These are phyloP conservation scores for Metschnikowia vanudenii DNA, from an alignment of 805 yeast species.

Conservation along the genomic window DNA sequence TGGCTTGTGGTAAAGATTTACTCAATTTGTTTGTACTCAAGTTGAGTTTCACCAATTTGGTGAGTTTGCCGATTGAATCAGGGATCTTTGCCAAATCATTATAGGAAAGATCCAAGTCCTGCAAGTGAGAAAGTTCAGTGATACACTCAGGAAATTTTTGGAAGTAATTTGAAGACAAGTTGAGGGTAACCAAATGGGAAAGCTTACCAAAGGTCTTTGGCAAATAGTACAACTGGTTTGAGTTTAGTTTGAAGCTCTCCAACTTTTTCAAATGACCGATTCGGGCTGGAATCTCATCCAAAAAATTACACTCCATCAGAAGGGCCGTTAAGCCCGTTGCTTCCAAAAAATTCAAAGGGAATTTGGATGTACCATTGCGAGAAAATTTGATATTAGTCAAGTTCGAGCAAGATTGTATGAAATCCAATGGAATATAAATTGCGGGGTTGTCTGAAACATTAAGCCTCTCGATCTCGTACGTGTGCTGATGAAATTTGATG, in stretches of 20 bases:
- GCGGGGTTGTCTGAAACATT: constrained; percentile 88
- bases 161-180: constrained; percentile 77
- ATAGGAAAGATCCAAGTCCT: constrained; percentile 76
- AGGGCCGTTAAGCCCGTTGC: constrained; percentile 65
- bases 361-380: constrained; percentile 66
- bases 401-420: constrained; percentile 78
- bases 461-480: constrained; percentile 74
- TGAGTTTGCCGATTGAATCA: constrained; percentile 54
- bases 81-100: constrained; percentile 69
- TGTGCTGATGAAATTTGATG: constrained; percentile 72
- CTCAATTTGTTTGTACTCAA: constrained; percentile 69
- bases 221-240: constrained; percentile 65
- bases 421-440: constrained; percentile 77
- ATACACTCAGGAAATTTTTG: constrained; percentile 63
- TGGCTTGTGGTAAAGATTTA: constrained; percentile 50
- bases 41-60: constrained; percentile 63
- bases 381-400: constrained; percentile 66
- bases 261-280: constrained; percentile 54
- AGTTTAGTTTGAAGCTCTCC: constrained; percentile 63
- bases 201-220: constrained; percentile 62
- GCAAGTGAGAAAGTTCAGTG: constrained; percentile 54
- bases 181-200: constrained; percentile 54
- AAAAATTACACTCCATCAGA: constrained; percentile 76
- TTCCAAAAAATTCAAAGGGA: constrained; percentile 72
- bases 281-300: constrained; percentile 58